These are phyloP conservation scores for Coccomyxa subellipsoidea DNA, from an alignment of 163 green algal species.

Conservation along the genomic window DNA sequence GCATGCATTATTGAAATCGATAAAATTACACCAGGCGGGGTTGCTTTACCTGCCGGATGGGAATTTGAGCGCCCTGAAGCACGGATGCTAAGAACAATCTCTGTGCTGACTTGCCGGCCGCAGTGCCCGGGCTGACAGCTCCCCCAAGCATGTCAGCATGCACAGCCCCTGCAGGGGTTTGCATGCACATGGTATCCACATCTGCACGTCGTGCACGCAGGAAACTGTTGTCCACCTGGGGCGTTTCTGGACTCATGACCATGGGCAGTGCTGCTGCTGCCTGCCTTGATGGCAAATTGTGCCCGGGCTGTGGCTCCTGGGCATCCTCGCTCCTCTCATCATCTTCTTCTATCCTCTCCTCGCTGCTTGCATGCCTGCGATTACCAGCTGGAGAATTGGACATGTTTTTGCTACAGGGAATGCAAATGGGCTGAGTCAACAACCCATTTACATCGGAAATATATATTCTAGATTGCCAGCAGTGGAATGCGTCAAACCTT, in stretches of 20 bases:
- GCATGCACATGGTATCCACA: neutral
- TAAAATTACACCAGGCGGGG: no score
- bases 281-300: neutral
- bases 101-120: neutral
- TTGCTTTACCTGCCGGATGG: neutral
- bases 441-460: no score
- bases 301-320: neutral
- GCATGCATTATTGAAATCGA: no score
- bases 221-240: neutral
- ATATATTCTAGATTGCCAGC: no score
- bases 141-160: neutral
- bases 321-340: neutral
- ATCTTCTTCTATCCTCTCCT: neutral
- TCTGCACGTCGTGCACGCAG: no score
- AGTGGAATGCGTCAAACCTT: neutral
- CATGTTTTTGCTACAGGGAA: no score
- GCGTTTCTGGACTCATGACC: neutral
- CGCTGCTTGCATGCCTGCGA: neutral
- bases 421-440: no score
- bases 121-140: neutral
- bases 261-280: neutral
- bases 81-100: neutral
- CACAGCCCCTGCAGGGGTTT: neutral
- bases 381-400: no score
- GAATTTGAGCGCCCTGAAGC: neutral